Evolutionary conservation across 176 grass and related monocot genomes (phyloP).

Genomic region (Cocos nucifera): DNA sequence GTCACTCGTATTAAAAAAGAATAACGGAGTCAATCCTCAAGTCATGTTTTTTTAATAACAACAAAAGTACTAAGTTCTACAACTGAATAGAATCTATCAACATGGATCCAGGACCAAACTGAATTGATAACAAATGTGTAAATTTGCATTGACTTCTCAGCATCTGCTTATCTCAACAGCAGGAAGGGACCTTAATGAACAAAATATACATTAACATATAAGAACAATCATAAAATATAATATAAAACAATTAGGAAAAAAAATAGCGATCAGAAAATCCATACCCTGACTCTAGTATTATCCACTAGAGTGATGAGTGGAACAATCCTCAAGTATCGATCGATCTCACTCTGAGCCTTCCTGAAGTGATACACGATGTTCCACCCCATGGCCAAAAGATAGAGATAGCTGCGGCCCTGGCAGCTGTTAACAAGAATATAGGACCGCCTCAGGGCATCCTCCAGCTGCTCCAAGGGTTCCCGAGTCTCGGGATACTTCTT

Average conservation of each 20-base stretch:
- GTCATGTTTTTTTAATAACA: no score
- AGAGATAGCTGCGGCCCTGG: constrained; percentile 71
- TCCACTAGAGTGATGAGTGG: constrained; percentile 93
- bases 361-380: constrained; percentile 85
- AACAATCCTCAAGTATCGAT: constrained; percentile 73
- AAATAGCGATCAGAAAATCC: background rate
- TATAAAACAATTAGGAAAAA: no score
- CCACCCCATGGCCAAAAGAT: constrained; percentile 89
- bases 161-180: background rate
- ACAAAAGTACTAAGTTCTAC: no score
- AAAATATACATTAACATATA: no score
- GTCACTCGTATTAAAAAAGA: background rate
- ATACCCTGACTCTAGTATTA: constrained; percentile 59
- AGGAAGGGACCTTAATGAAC: no score
- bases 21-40: no score
- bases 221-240: no score
- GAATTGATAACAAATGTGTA: no score
- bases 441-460: constrained; percentile 52
- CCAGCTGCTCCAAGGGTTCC: constrained; percentile 86
- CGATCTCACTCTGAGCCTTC: constrained; percentile 84
- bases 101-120: no score
- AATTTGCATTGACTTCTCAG: background rate
- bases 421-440: constrained; percentile 67
- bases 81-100: no score
- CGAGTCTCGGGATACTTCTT: constrained; percentile 82